These are phyloP conservation scores for Lipomyces oligophaga DNA, from an alignment of 805 yeast genomes.

Conservation along the genomic window DNA sequence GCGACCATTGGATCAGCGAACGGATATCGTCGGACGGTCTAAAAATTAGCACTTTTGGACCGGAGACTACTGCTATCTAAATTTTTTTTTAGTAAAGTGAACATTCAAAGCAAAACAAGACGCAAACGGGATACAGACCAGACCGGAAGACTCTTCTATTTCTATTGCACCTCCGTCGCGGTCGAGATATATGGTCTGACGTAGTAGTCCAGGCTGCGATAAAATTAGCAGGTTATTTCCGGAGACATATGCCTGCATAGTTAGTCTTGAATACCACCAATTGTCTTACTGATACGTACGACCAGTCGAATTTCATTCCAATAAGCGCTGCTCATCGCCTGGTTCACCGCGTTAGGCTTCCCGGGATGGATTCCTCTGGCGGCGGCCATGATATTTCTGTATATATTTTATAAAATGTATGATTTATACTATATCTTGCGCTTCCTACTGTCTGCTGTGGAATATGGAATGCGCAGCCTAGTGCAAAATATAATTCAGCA, in stretches of 20 bases:
- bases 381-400: too few relatives aligned
- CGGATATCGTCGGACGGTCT: slow-evolving; percentile 14
- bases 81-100: background rate
- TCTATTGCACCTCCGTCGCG: slow-evolving; percentile 64
- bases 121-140: slow-evolving; percentile 21
- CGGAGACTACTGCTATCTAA: slow-evolving; percentile 29
- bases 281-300: slow-evolving; percentile 29
- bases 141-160: slow-evolving; percentile 58
- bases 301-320: slow-evolving; percentile 67
- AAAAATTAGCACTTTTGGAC: slow-evolving; percentile 24
- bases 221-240: slow-evolving; percentile 79
- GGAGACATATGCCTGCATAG: slow-evolving; percentile 61
- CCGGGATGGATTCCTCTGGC: slow-evolving; percentile 82
- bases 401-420: too few relatives aligned
- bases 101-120: background rate
- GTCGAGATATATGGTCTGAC: slow-evolving; percentile 75
- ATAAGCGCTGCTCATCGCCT: slow-evolving; percentile 53
- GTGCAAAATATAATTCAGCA: too few relatives aligned
- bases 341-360: slow-evolving; percentile 60
- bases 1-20: slow-evolving; percentile 19
- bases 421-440: too few relatives aligned
- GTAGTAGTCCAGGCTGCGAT: slow-evolving; percentile 48
- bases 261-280: background rate
- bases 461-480: too few relatives aligned
- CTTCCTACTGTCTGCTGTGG: too few relatives aligned